A percentile compares a stretch with the other conserved stretches of the same genome.
These are phyloP conservation scores for Neurospora tetraspora DNA, from an alignment of 495 filamentous ascomycete species.

Conservation along the genomic window DNA sequence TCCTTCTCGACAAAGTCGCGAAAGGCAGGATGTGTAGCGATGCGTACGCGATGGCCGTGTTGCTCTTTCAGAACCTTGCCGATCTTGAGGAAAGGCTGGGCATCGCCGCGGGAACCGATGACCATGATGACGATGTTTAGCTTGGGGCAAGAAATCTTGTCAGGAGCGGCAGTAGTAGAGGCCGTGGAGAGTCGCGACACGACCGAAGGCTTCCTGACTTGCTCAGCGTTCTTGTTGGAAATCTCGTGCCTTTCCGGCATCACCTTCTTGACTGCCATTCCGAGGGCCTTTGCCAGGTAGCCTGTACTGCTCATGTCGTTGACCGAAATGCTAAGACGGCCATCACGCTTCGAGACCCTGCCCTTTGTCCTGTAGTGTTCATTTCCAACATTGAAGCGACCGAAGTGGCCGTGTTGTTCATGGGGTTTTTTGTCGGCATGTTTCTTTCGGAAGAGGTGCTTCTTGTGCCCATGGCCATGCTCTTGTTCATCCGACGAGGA, in stretches of 20 bases:
- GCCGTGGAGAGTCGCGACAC: constrained; percentile 16
- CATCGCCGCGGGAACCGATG: constrained; percentile 69
- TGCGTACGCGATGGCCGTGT: constrained; percentile 63
- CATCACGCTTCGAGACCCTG: constrained; percentile 57
- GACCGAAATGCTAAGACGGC: constrained; percentile 58
- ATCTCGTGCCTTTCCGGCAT: constrained; percentile 13
- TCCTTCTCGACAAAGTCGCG: constrained; percentile 56
- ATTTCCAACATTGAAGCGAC: constrained; percentile 48
- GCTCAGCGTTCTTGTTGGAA: not conserved
- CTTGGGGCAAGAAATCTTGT: constrained; percentile 28
- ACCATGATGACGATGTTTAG: constrained; percentile 76
- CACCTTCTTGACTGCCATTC: constrained; percentile 39
- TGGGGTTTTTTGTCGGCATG: constrained; percentile 1
- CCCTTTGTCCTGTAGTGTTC: constrained; percentile 54
- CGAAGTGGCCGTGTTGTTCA: constrained; percentile 18
- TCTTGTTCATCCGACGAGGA: constrained; percentile 21
- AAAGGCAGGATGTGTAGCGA: constrained; percentile 70
- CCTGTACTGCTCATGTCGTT: constrained; percentile 55
- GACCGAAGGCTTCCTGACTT: constrained; percentile 2
- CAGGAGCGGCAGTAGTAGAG: constrained; percentile 3
- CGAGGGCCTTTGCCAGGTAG: constrained; percentile 60
- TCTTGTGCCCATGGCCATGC: not conserved
- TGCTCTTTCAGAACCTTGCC: constrained; percentile 51
- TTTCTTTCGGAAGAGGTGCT: constrained; percentile 1
- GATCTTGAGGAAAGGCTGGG: constrained; percentile 64